These are phyloP conservation scores for Botrytis fragariae DNA, from an alignment of 2,329 filamentous ascomycete genomes.

Conservation along the genomic window DNA sequence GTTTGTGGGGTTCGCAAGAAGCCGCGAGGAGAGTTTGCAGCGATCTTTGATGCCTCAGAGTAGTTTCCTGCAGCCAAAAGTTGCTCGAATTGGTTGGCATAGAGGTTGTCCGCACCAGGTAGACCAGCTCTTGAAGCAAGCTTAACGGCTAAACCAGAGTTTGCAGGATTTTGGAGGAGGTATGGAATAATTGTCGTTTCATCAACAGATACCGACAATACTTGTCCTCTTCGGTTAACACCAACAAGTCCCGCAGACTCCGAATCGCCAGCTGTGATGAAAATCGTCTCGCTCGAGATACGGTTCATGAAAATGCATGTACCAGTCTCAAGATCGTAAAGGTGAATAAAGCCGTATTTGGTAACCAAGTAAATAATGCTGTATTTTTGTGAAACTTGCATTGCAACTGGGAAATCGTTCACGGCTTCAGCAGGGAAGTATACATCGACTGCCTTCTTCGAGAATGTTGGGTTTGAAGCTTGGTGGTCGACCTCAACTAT, in stretches of 20 bases:
- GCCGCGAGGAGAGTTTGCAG: constrained; percentile 91
- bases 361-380: constrained; percentile 96
- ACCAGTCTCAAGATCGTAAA: constrained; percentile 95
- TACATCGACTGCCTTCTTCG: constrained; percentile 95
- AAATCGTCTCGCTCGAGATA: constrained; percentile 98
- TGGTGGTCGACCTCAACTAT: constrained; percentile 96
- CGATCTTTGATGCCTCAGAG: constrained; percentile 87
- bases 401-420: constrained; percentile 96
- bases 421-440: constrained; percentile 95
- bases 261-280: constrained; percentile 82
- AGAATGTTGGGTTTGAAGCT: constrained; percentile 81
- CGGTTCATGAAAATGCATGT: constrained; percentile 99
- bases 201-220: constrained; percentile 89
- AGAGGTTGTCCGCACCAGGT: constrained; percentile 90
- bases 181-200: constrained; percentile 91
- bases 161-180: constrained; percentile 92
- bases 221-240: constrained; percentile 97
- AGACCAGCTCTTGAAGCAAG: constrained; percentile 91
- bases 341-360: constrained; percentile 98
- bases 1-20: constrained; percentile 94
- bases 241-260: constrained; percentile 86
- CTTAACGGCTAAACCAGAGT: constrained; percentile 90
- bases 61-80: constrained; percentile 78
- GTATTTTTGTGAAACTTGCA: constrained; percentile 96
- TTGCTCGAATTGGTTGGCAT: constrained; percentile 88